Evolutionary conservation across 2,329 filamentous ascomycete species (phyloP).

Genomic region (Fonsecaea pedrosoi): DNA sequence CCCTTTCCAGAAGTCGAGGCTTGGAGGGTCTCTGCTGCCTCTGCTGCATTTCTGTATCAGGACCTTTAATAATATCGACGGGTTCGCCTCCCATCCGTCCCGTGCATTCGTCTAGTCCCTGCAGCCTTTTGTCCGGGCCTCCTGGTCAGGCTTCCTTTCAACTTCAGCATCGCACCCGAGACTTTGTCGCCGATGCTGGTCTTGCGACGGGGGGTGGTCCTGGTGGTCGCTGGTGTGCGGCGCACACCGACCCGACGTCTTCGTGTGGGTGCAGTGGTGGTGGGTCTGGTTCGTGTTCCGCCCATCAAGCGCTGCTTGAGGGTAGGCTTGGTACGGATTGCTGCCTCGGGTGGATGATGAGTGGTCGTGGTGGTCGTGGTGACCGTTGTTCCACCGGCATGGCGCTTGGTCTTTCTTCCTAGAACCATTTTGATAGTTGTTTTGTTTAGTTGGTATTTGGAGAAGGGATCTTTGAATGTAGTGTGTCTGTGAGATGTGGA

Average conservation of each 20-base stretch:
- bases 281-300: constrained; percentile 47
- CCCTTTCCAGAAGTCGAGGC: not conserved
- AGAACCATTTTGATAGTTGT: constrained; percentile 31
- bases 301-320: constrained; percentile 63
- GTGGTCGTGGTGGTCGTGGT: constrained; percentile 33
- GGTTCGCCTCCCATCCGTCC: constrained; percentile 69
- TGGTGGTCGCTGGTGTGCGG: constrained; percentile 19
- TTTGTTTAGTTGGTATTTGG: not conserved
- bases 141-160: constrained; percentile 72
- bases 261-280: constrained; percentile 46
- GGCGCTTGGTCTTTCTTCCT: constrained; percentile 25
- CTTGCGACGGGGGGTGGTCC: constrained; percentile 65
- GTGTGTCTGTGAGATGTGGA: not conserved
- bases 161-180: constrained; percentile 74
- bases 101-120: constrained; percentile 74
- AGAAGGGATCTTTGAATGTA: not conserved
- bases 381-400: constrained; percentile 30
- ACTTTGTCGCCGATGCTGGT: constrained; percentile 77
- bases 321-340: constrained; percentile 52
- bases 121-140: constrained; percentile 77
- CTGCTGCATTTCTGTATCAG: not conserved
- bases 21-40: not conserved
- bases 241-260: constrained; percentile 25
- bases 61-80: constrained; percentile 39
- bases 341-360: constrained; percentile 22